These are phyloP conservation scores for Irineochytrium annulatum DNA, from an alignment of 192 early-diverging fungal species.

Conservation along the genomic window DNA sequence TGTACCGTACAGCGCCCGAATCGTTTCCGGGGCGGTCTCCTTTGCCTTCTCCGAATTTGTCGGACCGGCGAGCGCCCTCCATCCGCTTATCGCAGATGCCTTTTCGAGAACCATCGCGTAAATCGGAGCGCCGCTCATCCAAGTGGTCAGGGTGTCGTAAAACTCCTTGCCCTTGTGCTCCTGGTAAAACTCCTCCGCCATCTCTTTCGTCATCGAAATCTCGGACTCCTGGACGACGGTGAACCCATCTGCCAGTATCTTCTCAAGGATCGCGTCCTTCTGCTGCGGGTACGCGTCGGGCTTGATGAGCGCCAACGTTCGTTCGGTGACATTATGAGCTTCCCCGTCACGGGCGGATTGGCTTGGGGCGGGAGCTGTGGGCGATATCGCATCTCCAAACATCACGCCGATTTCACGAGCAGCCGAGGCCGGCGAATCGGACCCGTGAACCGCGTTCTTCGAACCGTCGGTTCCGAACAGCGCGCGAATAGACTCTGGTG, in stretches of 20 bases:
- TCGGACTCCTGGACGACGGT: constrained; percentile 32
- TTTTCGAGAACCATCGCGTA: constrained; percentile 39
- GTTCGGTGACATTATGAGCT: constrained; percentile 8
- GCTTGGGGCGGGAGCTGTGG: constrained; percentile 1
- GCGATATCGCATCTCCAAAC: constrained; percentile 18
- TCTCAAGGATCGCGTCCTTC: constrained; percentile 26
- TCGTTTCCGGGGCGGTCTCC: constrained; percentile 24
- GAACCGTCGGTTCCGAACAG: constrained; percentile 40
- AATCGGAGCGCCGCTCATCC: constrained; percentile 40
- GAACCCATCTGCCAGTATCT: constrained; percentile 30
- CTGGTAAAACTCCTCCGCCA: constrained; percentile 39
- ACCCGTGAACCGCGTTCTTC: constrained; percentile 41
- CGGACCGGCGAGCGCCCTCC: constrained; percentile 40
- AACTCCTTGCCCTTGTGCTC: constrained; percentile 37
- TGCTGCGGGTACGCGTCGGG: constrained; percentile 32
- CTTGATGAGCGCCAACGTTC: constrained; percentile 33
- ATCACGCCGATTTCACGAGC: constrained; percentile 25
- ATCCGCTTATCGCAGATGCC: constrained; percentile 22
- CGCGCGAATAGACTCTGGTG: constrained; percentile 39
- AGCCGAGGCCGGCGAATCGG: constrained; percentile 30
- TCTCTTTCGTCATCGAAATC: constrained; percentile 16
- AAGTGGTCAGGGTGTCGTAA: constrained; percentile 28
- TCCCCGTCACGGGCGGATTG: neutral
- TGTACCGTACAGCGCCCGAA: constrained; percentile 47
- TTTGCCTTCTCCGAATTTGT: constrained; percentile 42